Conservation (phyloP, 345 rosid genomes). For the Salix koriyanagi region DNA sequence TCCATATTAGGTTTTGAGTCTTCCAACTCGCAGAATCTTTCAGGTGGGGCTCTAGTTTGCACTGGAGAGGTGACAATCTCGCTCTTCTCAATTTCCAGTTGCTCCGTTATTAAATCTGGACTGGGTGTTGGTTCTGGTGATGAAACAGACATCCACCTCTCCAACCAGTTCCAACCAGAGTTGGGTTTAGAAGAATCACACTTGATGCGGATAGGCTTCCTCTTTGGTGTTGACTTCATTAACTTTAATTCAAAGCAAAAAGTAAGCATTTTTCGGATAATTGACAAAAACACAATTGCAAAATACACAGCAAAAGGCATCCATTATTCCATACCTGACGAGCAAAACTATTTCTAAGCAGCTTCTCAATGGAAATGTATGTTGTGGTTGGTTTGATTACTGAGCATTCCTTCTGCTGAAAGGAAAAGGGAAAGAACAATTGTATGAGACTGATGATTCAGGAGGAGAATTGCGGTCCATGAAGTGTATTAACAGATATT, state of each 20-base stretch:
- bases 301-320: slow-evolving; percentile 7
- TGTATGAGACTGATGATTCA: background rate
- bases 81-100: slow-evolving; percentile 32
- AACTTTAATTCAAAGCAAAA: slow-evolving; percentile 47
- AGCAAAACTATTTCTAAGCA: slow-evolving; percentile 77
- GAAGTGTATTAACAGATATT: background rate
- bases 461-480: background rate
- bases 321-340: slow-evolving; percentile 50
- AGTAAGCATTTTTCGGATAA: background rate
- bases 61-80: slow-evolving; percentile 19
- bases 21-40: slow-evolving; percentile 28
- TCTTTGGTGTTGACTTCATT: slow-evolving; percentile 70
- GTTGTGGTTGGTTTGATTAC: slow-evolving; percentile 33
- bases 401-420: slow-evolving; percentile 44
- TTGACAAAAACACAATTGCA: slow-evolving; percentile 5
- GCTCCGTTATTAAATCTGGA: slow-evolving; percentile 28
- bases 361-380: slow-evolving; percentile 52
- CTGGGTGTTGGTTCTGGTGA: slow-evolving; percentile 39
- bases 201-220: slow-evolving; percentile 60
- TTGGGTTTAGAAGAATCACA: slow-evolving; percentile 74
- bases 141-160: slow-evolving; percentile 84
- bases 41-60: slow-evolving; percentile 28
- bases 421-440: slow-evolving; percentile 5
- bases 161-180: slow-evolving; percentile 93
- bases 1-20: slow-evolving; percentile 22